A percentile compares a stretch with the other conserved stretches of the same genome.
These are phyloP conservation scores for Cutaneotrichosporon sp. DNA, from an alignment of 1,284 basidiomycete species.

Conservation along the genomic window DNA sequence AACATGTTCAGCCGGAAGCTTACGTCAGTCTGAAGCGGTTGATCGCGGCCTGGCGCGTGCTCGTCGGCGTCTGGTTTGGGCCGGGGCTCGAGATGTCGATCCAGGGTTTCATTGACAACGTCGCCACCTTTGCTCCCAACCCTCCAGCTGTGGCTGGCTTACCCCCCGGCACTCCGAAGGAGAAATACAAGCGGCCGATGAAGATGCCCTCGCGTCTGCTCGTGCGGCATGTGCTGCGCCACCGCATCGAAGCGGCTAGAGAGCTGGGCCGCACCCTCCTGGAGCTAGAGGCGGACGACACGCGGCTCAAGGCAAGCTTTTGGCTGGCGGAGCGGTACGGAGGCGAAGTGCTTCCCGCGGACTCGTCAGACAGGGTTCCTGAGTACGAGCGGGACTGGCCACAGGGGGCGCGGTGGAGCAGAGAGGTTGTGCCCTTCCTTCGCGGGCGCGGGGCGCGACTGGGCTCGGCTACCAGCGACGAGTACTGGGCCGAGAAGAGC, in stretches of 20 bases:
- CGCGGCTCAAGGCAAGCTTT: conserved; percentile 33
- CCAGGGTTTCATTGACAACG: conserved; percentile 57
- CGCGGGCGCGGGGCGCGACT: conserved; percentile 41
- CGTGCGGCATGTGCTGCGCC: conserved; percentile 76
- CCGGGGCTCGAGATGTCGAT: conserved; percentile 72
- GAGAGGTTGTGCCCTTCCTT: conserved; percentile 45
- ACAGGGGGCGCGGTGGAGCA: conserved; percentile 32
- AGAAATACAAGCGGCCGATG: conserved; percentile 39
- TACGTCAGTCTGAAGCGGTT: conserved; percentile 59
- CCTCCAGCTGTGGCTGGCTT: conserved; percentile 38
- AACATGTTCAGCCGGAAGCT: background rate
- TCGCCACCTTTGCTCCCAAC: conserved; percentile 35
- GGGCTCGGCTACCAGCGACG: conserved; percentile 17
- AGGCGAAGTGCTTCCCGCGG: conserved; percentile 28
- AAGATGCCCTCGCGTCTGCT: conserved; percentile 70
- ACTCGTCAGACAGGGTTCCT: conserved; percentile 22
- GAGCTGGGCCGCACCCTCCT: conserved; percentile 66
- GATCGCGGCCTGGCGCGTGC: conserved; percentile 78
- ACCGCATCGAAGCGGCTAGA: conserved; percentile 69
- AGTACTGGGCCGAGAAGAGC: conserved; percentile 29
- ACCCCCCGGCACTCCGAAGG: conserved; percentile 26
- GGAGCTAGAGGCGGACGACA: conserved; percentile 54
- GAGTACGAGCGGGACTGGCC: conserved; percentile 34
- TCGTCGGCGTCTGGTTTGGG: conserved; percentile 85
- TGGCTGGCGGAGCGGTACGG: conserved; percentile 44